Percentiles rank a stretch among this genome's conserved stretches.
Conservation (phyloP, 116 monocot species). For the Trichopus zeylanicus region DNA sequence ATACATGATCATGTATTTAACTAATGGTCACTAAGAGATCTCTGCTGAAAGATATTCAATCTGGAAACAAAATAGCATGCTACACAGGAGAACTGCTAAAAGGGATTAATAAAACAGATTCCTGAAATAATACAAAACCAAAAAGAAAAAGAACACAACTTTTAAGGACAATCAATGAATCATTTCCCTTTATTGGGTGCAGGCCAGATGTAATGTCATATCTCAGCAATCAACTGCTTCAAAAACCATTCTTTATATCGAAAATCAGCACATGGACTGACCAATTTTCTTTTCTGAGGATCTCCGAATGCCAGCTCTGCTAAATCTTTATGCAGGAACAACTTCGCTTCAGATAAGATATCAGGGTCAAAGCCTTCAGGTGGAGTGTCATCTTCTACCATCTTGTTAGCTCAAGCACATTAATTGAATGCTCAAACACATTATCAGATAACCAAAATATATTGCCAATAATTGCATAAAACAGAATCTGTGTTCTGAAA, state of each 20-base stretch:
- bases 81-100: neutral
- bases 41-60: too few relatives aligned
- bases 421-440: slow-evolving; percentile 11
- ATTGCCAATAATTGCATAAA: neutral
- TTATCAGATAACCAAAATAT: neutral
- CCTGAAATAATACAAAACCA: too few relatives aligned
- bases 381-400: slow-evolving; percentile 84
- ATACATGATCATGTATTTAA: too few relatives aligned
- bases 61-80: neutral
- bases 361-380: slow-evolving; percentile 50
- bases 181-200: too few relatives aligned
- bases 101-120: too few relatives aligned
- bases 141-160: too few relatives aligned
- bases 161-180: too few relatives aligned
- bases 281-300: slow-evolving; percentile 65
- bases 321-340: slow-evolving; percentile 77
- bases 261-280: slow-evolving; percentile 18
- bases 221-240: too few relatives aligned
- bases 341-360: slow-evolving; percentile 82
- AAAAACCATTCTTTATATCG: too few relatives aligned
- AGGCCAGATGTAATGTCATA: too few relatives aligned
- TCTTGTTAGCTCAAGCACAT: slow-evolving; percentile 38
- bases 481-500: neutral
- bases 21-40: too few relatives aligned
- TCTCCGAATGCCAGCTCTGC: slow-evolving; percentile 86